These are phyloP conservation scores for Kwoniella botswanensis DNA, from an alignment of 768 basidiomycete species.

Conservation along the genomic window DNA sequence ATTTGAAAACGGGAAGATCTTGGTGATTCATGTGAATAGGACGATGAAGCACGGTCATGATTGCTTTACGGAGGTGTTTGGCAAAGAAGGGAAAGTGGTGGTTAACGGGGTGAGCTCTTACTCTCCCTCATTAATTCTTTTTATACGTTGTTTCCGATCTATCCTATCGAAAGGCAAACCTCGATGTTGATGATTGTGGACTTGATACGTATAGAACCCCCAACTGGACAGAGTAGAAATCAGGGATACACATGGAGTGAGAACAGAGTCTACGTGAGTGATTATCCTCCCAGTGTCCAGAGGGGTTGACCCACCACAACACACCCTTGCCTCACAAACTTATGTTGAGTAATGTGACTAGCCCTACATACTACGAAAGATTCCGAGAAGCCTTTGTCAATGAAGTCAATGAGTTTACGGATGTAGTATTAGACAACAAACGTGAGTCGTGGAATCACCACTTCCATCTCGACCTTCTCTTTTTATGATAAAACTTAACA, in stretches of 20 bases:
- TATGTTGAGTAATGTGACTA: neutral
- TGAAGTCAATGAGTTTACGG: conserved; percentile 33
- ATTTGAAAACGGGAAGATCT: conserved; percentile 27
- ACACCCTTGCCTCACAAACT: neutral
- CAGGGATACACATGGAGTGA: conserved; percentile 34
- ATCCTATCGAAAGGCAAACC: too few species aligned
- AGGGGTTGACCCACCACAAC: neutral
- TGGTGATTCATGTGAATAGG: conserved; percentile 25
- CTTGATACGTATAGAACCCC: conserved; percentile 22
- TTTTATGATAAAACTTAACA: neutral
- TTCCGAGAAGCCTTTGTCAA: conserved; percentile 39
- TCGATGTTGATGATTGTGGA: too few species aligned
- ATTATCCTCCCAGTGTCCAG: neutral
- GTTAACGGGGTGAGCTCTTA: conserved; percentile 34
- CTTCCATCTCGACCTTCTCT: neutral
- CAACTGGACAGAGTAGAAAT: conserved; percentile 30
- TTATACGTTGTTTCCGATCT: too few species aligned
- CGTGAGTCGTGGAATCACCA: conserved; percentile 18
- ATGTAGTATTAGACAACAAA: conserved; percentile 32
- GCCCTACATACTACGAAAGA: conserved; percentile 36
- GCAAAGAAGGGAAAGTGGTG: conserved; percentile 28
- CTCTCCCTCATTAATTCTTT: too few species aligned
- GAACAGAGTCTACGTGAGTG: conserved; percentile 37
- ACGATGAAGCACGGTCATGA: conserved; percentile 36
- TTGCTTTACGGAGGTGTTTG: conserved; percentile 35